These are phyloP conservation scores for Penstemon eatonii DNA, from an alignment of 257 asterid species.

Conservation along the genomic window DNA sequence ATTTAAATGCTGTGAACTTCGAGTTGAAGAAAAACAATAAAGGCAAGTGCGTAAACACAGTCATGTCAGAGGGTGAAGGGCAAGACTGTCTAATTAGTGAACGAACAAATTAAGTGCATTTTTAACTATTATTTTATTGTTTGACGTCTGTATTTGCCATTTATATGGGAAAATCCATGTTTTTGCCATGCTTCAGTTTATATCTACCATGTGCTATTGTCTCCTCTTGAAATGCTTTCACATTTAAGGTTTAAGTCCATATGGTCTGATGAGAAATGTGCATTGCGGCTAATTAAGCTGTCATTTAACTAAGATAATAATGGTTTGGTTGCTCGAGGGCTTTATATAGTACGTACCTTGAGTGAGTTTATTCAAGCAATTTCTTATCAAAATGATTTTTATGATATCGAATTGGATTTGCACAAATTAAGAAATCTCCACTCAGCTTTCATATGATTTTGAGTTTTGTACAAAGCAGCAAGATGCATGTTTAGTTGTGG, in stretches of 20 bases:
- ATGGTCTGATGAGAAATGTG: not conserved
- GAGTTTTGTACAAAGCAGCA: not conserved
- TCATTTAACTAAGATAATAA: not conserved
- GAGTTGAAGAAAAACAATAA: too few relatives aligned
- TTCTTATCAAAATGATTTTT: too few relatives aligned
- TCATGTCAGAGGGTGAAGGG: too few relatives aligned
- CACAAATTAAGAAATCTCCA: too few relatives aligned
- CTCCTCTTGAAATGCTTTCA: not conserved
- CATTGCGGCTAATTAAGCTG: not conserved
- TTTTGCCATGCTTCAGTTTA: not conserved
- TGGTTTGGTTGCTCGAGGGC: too few relatives aligned
- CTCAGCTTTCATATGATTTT: not conserved
- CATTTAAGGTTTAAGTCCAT: not conserved
- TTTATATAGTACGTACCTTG: not conserved
- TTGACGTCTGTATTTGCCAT: not conserved
- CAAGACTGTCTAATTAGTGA: too few relatives aligned
- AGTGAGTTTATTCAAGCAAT: not conserved
- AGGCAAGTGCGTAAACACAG: too few relatives aligned
- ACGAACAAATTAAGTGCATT: too few relatives aligned
- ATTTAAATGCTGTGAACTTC: too few relatives aligned
- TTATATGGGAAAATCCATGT: not conserved
- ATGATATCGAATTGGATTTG: not conserved
- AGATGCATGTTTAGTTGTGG: not conserved
- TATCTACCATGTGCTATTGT: not conserved
- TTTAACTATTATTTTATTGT: too few relatives aligned